Conservation (phyloP, 805 yeast genomes). For the Kockiozyma suomiensis region DNA sequence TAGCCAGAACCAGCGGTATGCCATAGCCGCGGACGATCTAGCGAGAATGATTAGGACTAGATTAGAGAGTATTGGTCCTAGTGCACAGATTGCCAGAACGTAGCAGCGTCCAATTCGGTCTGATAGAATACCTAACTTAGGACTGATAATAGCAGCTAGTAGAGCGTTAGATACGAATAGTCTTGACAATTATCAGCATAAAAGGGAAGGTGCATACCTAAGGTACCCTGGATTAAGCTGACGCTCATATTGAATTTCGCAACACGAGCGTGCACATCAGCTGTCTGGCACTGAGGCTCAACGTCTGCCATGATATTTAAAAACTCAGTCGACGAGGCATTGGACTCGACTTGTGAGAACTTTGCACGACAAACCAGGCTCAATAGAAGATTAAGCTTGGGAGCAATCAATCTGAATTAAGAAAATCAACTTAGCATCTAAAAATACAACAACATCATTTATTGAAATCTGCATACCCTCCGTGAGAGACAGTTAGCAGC, state of each 20-base stretch:
- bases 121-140: slow-evolving; percentile 27
- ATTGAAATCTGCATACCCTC: slow-evolving; percentile 29
- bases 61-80: slow-evolving; percentile 20
- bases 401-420: slow-evolving; percentile 23
- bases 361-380: slow-evolving; percentile 20
- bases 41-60: slow-evolving; percentile 18
- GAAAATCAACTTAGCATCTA: too few relatives aligned
- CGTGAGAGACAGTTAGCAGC: slow-evolving; percentile 19
- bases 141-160: slow-evolving; percentile 26
- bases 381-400: slow-evolving; percentile 24
- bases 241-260: slow-evolving; percentile 25
- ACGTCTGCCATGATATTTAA: slow-evolving; percentile 8
- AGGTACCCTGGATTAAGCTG: slow-evolving; percentile 22
- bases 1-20: slow-evolving; percentile 45
- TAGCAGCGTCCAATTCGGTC: slow-evolving; percentile 31
- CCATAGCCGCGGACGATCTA: slow-evolving; percentile 11
- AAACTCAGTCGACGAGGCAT: background rate
- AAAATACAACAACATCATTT: too few relatives aligned
- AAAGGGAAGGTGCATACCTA: background rate
- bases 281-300: slow-evolving; percentile 29
- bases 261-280: slow-evolving; percentile 23
- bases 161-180: background rate
- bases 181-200: background rate
- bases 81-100: slow-evolving; percentile 17
- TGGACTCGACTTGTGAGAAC: slow-evolving; percentile 9